Evolutionary conservation across 2,329 filamentous ascomycete species (phyloP).

Genomic region (Fusarium sp.): DNA sequence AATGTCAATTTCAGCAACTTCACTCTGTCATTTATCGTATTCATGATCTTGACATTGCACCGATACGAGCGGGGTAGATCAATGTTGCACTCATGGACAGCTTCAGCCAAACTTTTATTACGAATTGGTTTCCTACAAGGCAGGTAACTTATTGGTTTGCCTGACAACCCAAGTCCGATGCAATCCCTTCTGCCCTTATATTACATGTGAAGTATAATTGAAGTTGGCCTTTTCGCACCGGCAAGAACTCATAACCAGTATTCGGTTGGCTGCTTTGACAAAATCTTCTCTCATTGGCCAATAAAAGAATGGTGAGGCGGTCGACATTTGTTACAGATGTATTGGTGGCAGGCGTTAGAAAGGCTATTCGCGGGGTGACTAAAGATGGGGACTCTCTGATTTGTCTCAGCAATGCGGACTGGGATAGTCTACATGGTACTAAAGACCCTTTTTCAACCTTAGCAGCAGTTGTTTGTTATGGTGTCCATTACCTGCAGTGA

Average conservation of each 20-base stretch:
- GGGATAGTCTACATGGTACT: neutral
- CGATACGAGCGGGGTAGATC: slow-evolving; percentile 29
- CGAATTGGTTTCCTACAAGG: neutral
- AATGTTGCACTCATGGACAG: slow-evolving; percentile 2
- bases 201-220: neutral
- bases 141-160: neutral
- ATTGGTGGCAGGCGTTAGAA: neutral
- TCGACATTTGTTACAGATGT: neutral
- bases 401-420: neutral
- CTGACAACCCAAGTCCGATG: neutral
- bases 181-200: neutral
- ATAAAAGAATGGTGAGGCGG: slow-evolving; percentile 18
- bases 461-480: neutral
- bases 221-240: neutral
- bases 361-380: neutral
- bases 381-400: neutral
- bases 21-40: slow-evolving; percentile 30
- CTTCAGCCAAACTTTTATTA: neutral
- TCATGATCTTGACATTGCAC: slow-evolving; percentile 25
- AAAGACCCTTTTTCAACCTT: neutral
- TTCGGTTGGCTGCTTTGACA: neutral
- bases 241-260: neutral
- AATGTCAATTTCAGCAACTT: slow-evolving; percentile 14
- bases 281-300: neutral
- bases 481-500: slow-evolving; percentile 9